These are phyloP conservation scores for Peronospora belbahrii DNA, from an alignment of 352 stramenopile genomes.

Conservation along the genomic window DNA sequence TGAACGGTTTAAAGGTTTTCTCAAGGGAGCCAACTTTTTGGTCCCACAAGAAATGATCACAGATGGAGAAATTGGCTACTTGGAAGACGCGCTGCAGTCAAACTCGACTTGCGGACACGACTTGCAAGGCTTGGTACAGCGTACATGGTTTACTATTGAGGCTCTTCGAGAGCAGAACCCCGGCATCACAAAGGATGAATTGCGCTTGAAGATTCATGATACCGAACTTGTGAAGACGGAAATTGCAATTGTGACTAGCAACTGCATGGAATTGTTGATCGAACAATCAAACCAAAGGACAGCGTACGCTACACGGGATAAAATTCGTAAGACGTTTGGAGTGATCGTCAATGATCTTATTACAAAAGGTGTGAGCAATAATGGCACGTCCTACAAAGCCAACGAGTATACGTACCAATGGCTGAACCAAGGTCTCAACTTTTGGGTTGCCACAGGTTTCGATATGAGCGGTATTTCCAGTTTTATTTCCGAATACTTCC, in stretches of 20 bases:
- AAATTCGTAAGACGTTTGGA: constrained; percentile 19
- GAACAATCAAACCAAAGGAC: constrained; percentile 13
- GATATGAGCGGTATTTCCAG: constrained; percentile 22
- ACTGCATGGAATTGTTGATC: constrained; percentile 26
- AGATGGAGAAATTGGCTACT: constrained; percentile 19
- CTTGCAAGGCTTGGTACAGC: constrained; percentile 14
- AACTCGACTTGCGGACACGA: constrained; percentile 26
- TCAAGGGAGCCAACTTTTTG: constrained; percentile 22
- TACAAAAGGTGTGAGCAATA: constrained; percentile 14
- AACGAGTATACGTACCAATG: constrained; percentile 8
- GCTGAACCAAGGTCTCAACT: constrained; percentile 11
- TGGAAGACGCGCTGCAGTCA: constrained; percentile 18
- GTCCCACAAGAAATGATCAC: constrained; percentile 11
- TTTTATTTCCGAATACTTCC: constrained; percentile 23
- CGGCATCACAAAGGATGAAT: constrained; percentile 15
- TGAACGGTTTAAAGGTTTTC: constrained; percentile 13
- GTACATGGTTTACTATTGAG: constrained; percentile 12
- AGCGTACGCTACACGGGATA: constrained; percentile 18
- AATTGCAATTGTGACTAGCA: constrained; percentile 22
- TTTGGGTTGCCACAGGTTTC: constrained; percentile 15
- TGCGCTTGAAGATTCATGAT: constrained; percentile 23
- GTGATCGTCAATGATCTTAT: constrained; percentile 22
- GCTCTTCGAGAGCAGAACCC: constrained; percentile 17
- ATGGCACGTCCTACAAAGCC: constrained; percentile 11
- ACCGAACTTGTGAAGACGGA: constrained; percentile 29